Evolutionary conservation across 495 filamentous ascomycete species (phyloP).

Genomic region (Aspergillus hancockii): DNA sequence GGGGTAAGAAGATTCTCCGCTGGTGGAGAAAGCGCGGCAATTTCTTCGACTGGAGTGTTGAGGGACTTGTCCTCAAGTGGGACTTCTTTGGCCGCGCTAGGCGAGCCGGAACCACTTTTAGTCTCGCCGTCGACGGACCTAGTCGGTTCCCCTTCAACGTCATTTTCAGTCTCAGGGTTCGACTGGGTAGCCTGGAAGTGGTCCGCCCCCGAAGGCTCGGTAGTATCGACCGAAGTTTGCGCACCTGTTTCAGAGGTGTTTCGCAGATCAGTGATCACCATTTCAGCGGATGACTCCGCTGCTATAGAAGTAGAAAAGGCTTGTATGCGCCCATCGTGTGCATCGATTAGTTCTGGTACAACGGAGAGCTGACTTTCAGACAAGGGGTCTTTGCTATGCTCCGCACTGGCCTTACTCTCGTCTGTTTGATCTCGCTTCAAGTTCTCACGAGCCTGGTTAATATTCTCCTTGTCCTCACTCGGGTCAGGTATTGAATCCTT

Average conservation of each 20-base stretch:
- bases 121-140: conserved; percentile 25
- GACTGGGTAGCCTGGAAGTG: conserved; percentile 25
- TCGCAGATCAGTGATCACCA: conserved; percentile 14
- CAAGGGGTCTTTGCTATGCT: conserved; percentile 15
- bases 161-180: conserved; percentile 32
- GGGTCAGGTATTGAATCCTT: conserved; percentile 12
- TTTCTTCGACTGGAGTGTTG: conserved; percentile 31
- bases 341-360: conserved; percentile 8
- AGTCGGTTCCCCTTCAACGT: conserved; percentile 26
- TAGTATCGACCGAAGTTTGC: neutral
- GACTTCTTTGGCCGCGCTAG: conserved; percentile 36
- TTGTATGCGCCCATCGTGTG: conserved; percentile 7
- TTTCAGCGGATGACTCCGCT: conserved; percentile 26
- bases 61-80: conserved; percentile 34
- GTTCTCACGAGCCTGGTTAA: conserved; percentile 17
- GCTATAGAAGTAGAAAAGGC: conserved; percentile 15
- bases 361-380: conserved; percentile 12
- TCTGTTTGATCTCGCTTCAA: conserved; percentile 8
- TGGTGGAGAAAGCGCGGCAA: conserved; percentile 25
- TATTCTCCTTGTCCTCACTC: conserved; percentile 39
- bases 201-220: conserved; percentile 13
- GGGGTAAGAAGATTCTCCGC: conserved; percentile 20
- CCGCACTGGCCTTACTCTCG: conserved; percentile 13
- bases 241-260: neutral
- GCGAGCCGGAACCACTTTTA: conserved; percentile 36